These are phyloP conservation scores for Xerocomus spinulosus DNA, from an alignment of 768 basidiomycete species.

Conservation along the genomic window DNA sequence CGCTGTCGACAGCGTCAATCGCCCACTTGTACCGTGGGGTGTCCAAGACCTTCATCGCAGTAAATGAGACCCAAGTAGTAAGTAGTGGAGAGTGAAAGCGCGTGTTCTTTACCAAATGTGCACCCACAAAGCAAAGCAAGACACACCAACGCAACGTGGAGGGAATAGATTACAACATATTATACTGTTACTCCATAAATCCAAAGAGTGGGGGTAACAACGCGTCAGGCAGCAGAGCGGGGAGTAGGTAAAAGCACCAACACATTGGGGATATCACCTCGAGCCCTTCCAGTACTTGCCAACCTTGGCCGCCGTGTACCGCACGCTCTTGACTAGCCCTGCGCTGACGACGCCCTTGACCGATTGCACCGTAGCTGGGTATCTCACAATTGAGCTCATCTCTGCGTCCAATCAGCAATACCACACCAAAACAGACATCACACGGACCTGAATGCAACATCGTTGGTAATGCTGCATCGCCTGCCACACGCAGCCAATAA, in stretches of 20 bases:
- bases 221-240: too few species aligned
- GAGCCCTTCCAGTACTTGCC: slow-evolving; percentile 72
- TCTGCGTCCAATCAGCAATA: slow-evolving; percentile 41
- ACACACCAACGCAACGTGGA: too few species aligned
- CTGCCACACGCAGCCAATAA: slow-evolving; percentile 71
- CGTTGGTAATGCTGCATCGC: slow-evolving; percentile 50
- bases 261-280: not conserved
- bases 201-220: too few species aligned
- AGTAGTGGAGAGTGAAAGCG: not conserved
- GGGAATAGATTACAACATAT: slow-evolving; percentile 19
- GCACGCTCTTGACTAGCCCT: slow-evolving; percentile 71
- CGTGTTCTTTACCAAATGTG: too few species aligned
- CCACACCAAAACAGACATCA: not conserved
- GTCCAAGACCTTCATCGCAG: slow-evolving; percentile 25
- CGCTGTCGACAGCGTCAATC: slow-evolving; percentile 1
- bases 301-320: slow-evolving; percentile 73
- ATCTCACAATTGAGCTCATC: slow-evolving; percentile 70
- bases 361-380: slow-evolving; percentile 80
- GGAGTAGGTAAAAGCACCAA: too few species aligned
- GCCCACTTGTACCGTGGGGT: slow-evolving; percentile 5
- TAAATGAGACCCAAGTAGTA: too few species aligned
- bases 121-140: too few species aligned
- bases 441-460: slow-evolving; percentile 53
- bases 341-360: slow-evolving; percentile 84
- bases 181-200: too few species aligned